Evolutionary conservation across 2,329 filamentous ascomycete genomes (phyloP).

Genomic region (Pleomassaria siparia): DNA sequence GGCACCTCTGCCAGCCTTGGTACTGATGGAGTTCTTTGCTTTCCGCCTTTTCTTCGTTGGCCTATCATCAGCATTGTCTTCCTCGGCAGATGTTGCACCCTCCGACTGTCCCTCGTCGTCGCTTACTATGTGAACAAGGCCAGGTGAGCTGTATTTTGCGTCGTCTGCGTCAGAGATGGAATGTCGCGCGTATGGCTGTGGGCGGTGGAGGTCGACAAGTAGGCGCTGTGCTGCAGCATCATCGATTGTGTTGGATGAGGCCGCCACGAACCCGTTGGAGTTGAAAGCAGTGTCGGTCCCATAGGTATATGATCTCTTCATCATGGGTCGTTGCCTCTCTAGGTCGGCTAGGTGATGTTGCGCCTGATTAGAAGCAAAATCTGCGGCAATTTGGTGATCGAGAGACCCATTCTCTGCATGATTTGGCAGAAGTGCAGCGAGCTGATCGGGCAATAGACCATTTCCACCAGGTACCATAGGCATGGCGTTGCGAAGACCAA

Average conservation of each 20-base stretch:
- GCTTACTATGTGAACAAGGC: not conserved
- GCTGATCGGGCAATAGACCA: conserved; percentile 30
- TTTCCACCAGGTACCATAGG: conserved; percentile 21
- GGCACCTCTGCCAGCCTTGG: conserved; percentile 5
- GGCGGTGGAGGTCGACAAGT: conserved; percentile 24
- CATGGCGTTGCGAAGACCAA: conserved; percentile 3
- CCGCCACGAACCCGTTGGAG: conserved; percentile 25
- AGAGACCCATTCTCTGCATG: conserved; percentile 29
- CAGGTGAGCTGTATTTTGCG: not conserved
- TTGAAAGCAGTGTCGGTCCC: conserved; percentile 41
- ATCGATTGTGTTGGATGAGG: conserved; percentile 24
- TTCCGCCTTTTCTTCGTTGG: conserved; percentile 23
- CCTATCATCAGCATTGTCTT: conserved; percentile 18
- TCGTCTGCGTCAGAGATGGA: conserved; percentile 10
- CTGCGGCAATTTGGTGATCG: conserved; percentile 30
- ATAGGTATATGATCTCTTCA: conserved; percentile 39
- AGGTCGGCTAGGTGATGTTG: conserved; percentile 14
- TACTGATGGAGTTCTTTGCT: conserved; percentile 11
- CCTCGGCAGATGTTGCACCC: conserved; percentile 24
- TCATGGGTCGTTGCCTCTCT: conserved; percentile 11
- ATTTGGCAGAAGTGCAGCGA: conserved; percentile 32
- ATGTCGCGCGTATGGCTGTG: conserved; percentile 18
- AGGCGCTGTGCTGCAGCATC: conserved; percentile 27
- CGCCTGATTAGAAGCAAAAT: conserved; percentile 26
- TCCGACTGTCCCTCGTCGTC: conserved; percentile 15